These are phyloP conservation scores for Grigorovia humatica DNA, from an alignment of 805 yeast species.

Conservation along the genomic window DNA sequence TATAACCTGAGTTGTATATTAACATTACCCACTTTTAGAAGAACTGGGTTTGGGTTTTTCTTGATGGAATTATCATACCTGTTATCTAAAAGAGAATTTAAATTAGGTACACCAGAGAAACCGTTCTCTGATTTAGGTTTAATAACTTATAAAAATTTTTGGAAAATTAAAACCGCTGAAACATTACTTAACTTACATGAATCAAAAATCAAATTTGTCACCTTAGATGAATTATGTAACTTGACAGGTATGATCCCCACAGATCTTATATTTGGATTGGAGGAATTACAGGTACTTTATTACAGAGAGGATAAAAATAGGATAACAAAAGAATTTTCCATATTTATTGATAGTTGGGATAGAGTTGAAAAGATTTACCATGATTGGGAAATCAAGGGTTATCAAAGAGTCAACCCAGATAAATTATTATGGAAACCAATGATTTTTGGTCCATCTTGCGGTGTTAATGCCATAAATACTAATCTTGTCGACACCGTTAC, in stretches of 20 bases:
- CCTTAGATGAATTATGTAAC: slow-evolving; percentile 53
- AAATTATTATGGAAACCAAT: slow-evolving; percentile 71
- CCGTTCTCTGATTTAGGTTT: slow-evolving; percentile 84
- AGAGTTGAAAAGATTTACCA: slow-evolving; percentile 30
- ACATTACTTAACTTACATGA: slow-evolving; percentile 13
- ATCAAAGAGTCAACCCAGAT: slow-evolving; percentile 40
- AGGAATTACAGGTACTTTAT: slow-evolving; percentile 53
- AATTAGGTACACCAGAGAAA: slow-evolving; percentile 89
- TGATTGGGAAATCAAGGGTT: slow-evolving; percentile 46
- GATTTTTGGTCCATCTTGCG: slow-evolving; percentile 79
- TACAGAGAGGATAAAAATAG: slow-evolving; percentile 33
- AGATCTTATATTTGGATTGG: slow-evolving; percentile 81
- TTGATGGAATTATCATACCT: slow-evolving; percentile 84
- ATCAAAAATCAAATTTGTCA: slow-evolving; percentile 18
- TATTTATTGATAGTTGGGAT: slow-evolving; percentile 28
- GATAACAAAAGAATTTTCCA: slow-evolving; percentile 22
- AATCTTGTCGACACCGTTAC: slow-evolving; percentile 5
- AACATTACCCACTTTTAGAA: slow-evolving; percentile 78
- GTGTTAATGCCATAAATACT: slow-evolving; percentile 45
- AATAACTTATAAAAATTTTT: slow-evolving; percentile 74
- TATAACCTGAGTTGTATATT: slow-evolving; percentile 86
- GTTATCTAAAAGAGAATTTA: slow-evolving; percentile 59
- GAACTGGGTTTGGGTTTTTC: slow-evolving; percentile 82
- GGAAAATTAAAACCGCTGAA: slow-evolving; percentile 61
- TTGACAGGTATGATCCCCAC: slow-evolving; percentile 79